phyloP scores from a whole-genome alignment of 2,329 filamentous ascomycete species.

The Tolypocladium guangdongense region DNA sequence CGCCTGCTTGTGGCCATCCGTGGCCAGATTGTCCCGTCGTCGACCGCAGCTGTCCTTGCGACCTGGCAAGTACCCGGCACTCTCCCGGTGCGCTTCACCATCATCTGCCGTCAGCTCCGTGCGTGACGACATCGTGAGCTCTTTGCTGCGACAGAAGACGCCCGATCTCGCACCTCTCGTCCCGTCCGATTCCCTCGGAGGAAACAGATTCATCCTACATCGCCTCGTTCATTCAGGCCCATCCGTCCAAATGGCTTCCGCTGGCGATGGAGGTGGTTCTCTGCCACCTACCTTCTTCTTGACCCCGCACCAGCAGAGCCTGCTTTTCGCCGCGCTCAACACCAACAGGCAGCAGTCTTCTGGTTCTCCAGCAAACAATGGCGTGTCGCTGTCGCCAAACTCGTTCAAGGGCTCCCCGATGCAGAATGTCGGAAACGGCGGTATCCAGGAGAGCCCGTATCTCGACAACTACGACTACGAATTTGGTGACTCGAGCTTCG shows the following conservation, averaged over 20 bases:
- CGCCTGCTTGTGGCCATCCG: neutral
- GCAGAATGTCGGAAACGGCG: conserved; percentile 25
- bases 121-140: neutral
- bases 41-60: neutral
- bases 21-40: neutral
- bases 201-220: neutral
- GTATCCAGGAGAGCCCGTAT: conserved; percentile 66
- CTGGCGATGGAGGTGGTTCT: conserved; percentile 28
- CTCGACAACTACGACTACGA: conserved; percentile 69
- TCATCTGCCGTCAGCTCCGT: neutral
- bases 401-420: conserved; percentile 39
- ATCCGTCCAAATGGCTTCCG: conserved; percentile 35
- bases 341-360: conserved; percentile 44
- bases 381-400: conserved; percentile 33
- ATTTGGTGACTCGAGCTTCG: conserved; percentile 66
- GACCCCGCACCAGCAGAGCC: conserved; percentile 64
- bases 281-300: conserved; percentile 51
- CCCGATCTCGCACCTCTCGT: neutral
- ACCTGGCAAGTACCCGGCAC: neutral
- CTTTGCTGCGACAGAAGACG: neutral
- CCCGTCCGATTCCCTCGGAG: neutral
- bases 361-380: conserved; percentile 23
- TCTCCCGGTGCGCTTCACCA: neutral
- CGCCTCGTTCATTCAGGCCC: neutral
- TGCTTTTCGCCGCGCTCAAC: conserved; percentile 66